These are phyloP conservation scores for Gloeopeniophorella convolvens DNA, from an alignment of 768 basidiomycete genomes.

Conservation along the genomic window DNA sequence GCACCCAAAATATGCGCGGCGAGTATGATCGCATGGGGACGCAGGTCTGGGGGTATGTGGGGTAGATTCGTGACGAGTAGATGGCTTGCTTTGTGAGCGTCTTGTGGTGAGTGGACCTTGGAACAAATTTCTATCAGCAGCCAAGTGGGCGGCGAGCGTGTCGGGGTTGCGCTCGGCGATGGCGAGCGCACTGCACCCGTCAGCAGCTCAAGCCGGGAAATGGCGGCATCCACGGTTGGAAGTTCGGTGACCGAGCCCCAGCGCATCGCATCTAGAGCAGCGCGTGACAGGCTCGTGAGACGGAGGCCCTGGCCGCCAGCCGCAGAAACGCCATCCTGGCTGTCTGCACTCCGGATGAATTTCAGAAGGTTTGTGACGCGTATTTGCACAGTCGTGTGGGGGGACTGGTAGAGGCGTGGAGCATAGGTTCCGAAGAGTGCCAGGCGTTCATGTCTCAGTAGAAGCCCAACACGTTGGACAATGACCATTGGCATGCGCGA, in stretches of 20 bases:
- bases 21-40: conserved; percentile 41
- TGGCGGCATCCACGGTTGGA: conserved; percentile 3
- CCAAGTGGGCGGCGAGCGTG: conserved; percentile 40
- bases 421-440: too few relatives aligned
- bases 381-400: background rate
- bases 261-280: background rate
- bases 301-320: too few relatives aligned
- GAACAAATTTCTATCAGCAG: conserved; percentile 44
- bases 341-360: too few relatives aligned
- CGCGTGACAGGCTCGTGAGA: background rate
- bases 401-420: background rate
- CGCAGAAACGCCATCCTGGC: too few relatives aligned
- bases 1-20: conserved; percentile 42
- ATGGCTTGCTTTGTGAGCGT: conserved; percentile 40
- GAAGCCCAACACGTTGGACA: background rate
- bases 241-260: background rate
- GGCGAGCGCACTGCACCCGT: background rate
- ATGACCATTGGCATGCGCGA: background rate
- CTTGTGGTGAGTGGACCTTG: conserved; percentile 39
- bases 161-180: background rate
- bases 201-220: background rate
- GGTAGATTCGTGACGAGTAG: conserved; percentile 38
- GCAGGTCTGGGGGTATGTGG: conserved; percentile 27
- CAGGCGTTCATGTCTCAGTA: too few relatives aligned
- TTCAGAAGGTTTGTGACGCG: background rate